phyloP scores from a whole-genome alignment of 257 asterid species.

The Dorcoceras hygrometricum region DNA sequence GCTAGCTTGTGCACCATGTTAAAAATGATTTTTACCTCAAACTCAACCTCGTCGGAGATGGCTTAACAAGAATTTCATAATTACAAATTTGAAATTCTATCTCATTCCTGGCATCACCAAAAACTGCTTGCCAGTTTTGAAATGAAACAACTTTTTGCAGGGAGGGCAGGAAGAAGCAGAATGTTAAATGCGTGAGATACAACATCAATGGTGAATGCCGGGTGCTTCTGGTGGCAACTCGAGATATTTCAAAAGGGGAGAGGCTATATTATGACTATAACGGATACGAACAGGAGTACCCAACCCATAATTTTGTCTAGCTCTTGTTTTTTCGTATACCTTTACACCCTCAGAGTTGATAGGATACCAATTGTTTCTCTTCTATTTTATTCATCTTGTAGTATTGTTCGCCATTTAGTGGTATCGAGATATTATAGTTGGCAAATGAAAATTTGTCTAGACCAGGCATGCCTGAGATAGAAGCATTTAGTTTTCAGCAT shows the following conservation, averaged over 20 bases:
- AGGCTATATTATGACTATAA: conserved; percentile 85
- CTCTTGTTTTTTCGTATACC: conserved; percentile 25
- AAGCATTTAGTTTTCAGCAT: conserved; percentile 1
- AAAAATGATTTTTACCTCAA: background rate
- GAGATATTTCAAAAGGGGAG: conserved; percentile 79
- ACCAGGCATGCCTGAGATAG: conserved; percentile 15
- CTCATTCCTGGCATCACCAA: conserved; percentile 11
- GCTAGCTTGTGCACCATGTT: background rate
- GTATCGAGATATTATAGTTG: conserved; percentile 22
- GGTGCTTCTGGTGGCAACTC: conserved; percentile 68
- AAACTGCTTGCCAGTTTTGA: conserved; percentile 24
- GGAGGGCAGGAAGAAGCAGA: conserved; percentile 82
- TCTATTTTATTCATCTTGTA: conserved; percentile 20
- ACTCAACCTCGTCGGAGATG: background rate
- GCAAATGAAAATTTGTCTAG: conserved; percentile 19
- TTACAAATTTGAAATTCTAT: background rate
- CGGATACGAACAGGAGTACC: conserved; percentile 86
- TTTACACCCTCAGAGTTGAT: conserved; percentile 26
- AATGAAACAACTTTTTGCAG: conserved; percentile 44
- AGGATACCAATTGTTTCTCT: conserved; percentile 17
- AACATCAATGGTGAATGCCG: conserved; percentile 55
- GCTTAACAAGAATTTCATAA: background rate
- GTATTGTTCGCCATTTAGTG: conserved; percentile 15
- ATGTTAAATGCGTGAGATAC: conserved; percentile 76
- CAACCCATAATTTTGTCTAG: conserved; percentile 73